phyloP scores from a whole-genome alignment of 495 filamentous ascomycete genomes.

The Daldinia decipiens region DNA sequence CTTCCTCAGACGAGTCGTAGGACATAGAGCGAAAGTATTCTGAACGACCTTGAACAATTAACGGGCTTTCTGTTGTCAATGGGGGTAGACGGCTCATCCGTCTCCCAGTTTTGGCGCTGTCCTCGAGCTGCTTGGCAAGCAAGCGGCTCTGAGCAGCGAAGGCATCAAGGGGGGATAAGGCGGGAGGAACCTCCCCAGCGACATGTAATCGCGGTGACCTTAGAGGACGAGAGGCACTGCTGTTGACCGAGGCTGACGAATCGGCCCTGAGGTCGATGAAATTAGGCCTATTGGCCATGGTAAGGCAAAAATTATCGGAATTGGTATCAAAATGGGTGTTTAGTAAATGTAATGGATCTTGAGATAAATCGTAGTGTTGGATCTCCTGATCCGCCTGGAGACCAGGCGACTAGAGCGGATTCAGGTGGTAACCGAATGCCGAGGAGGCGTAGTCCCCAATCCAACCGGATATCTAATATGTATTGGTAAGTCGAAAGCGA shows the following conservation, averaged over 20 bases:
- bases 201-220: constrained; percentile 79
- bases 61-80: constrained; percentile 75
- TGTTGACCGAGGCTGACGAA: constrained; percentile 66
- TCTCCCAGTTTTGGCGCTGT: constrained; percentile 71
- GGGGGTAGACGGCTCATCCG: constrained; percentile 88
- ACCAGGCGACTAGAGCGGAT: constrained; percentile 10
- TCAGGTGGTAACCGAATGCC: constrained; percentile 3
- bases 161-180: constrained; percentile 93
- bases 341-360: neutral
- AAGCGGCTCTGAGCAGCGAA: constrained; percentile 89
- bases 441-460: constrained; percentile 7
- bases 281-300: constrained; percentile 67
- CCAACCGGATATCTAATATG: neutral
- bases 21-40: constrained; percentile 76
- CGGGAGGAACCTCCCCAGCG: constrained; percentile 88
- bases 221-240: constrained; percentile 58
- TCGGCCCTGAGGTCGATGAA: constrained; percentile 71
- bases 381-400: constrained; percentile 11
- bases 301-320: constrained; percentile 17
- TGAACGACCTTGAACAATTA: constrained; percentile 73
- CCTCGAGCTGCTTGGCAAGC: constrained; percentile 86
- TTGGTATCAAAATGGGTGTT: constrained; percentile 3
- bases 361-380: neutral
- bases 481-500: constrained; percentile 14
- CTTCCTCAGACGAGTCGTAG: constrained; percentile 55